phyloP scores from a whole-genome alignment of 495 filamentous ascomycete genomes.

The Aspergillus nanangensis region DNA sequence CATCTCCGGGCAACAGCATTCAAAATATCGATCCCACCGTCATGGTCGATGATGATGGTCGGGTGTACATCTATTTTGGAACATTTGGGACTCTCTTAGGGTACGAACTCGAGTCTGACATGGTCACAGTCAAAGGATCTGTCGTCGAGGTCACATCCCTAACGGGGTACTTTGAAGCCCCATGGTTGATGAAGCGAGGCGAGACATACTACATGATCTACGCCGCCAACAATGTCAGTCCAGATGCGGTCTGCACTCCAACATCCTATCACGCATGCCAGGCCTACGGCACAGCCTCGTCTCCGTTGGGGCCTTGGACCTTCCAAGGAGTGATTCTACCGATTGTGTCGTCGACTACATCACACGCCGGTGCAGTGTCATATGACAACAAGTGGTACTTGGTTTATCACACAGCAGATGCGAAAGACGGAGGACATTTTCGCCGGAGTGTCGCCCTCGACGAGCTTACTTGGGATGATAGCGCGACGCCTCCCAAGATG shows the following conservation, averaged over 20 bases:
- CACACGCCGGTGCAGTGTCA: neutral
- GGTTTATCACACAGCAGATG: constrained; percentile 3
- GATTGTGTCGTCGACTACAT: constrained; percentile 3
- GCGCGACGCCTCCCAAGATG: neutral
- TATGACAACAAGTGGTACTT: neutral
- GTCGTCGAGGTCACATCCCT: neutral
- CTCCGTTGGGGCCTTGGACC: constrained; percentile 4
- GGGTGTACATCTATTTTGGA: constrained; percentile 5
- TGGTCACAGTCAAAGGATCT: neutral
- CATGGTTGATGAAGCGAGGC: constrained; percentile 4
- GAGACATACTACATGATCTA: constrained; percentile 4
- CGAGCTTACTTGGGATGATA: neutral
- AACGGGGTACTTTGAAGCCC: constrained; percentile 3
- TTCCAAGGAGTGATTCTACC: constrained; percentile 3
- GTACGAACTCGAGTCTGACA: constrained; percentile 2
- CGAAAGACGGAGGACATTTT: constrained; percentile 1
- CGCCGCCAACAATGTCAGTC: neutral
- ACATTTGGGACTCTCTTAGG: neutral
- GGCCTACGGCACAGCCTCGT: constrained; percentile 4
- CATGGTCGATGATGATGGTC: constrained; percentile 2
- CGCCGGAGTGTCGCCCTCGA: constrained; percentile 2
- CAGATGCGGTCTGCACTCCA: constrained; percentile 1
- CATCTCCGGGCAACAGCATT: neutral
- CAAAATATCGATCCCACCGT: constrained; percentile 5
- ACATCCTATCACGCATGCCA: constrained; percentile 2